A percentile compares a stretch with the other conserved stretches of the same genome.
Evolutionary conservation across 1,284 basidiomycete genomes (phyloP).

Genomic region (Inonotus hispidus): DNA sequence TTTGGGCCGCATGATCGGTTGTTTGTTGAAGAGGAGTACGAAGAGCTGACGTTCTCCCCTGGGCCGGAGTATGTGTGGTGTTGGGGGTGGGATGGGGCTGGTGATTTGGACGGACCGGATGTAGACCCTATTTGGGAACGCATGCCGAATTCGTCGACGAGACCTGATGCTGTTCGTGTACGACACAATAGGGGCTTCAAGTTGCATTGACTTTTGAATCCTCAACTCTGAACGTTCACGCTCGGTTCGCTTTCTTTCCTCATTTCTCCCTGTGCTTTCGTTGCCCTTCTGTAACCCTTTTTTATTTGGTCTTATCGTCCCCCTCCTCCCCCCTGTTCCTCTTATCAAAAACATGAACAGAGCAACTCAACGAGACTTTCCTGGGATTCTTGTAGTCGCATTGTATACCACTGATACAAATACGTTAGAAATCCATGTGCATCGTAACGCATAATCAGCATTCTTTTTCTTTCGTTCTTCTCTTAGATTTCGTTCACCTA

Average conservation of each 20-base stretch:
- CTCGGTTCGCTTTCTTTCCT: neutral
- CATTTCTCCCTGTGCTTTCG: neutral
- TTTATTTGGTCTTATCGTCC: too few relatives aligned
- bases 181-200: slow-evolving; percentile 62
- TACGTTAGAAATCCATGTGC: too few relatives aligned
- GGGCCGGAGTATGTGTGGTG: slow-evolving; percentile 95
- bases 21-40: slow-evolving; percentile 82
- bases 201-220: slow-evolving; percentile 12
- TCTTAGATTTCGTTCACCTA: too few relatives aligned
- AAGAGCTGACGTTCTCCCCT: slow-evolving; percentile 66
- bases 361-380: too few relatives aligned
- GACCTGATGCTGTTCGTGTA: slow-evolving; percentile 58
- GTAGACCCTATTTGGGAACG: slow-evolving; percentile 94
- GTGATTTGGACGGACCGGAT: slow-evolving; percentile 90
- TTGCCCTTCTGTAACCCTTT: neutral
- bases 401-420: too few relatives aligned
- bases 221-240: too few relatives aligned
- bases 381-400: too few relatives aligned
- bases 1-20: slow-evolving; percentile 92
- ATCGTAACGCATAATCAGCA: too few relatives aligned
- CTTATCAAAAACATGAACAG: too few relatives aligned
- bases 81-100: slow-evolving; percentile 98
- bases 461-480: too few relatives aligned
- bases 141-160: slow-evolving; percentile 66
- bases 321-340: too few relatives aligned